Evolutionary conservation across 495 filamentous ascomycete species (phyloP).

Genomic region (Daldinia bambusicola): DNA sequence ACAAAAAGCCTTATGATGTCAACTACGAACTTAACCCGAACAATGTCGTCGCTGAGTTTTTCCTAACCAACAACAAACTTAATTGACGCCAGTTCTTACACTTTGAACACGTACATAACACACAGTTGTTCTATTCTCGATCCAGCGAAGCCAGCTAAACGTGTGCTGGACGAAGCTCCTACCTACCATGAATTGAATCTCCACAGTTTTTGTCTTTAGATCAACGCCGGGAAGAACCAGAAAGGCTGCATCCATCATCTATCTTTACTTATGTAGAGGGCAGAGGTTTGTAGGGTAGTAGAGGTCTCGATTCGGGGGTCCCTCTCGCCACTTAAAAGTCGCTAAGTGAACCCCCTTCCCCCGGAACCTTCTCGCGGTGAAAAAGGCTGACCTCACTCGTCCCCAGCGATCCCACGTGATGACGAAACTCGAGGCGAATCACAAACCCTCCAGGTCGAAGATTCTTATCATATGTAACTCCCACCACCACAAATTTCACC

Average conservation of each 20-base stretch:
- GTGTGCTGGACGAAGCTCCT: slow-evolving; percentile 30
- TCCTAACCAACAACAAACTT: background rate
- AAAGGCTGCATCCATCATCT: slow-evolving; percentile 28
- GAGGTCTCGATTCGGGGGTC: slow-evolving; percentile 13
- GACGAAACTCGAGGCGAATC: slow-evolving; percentile 40
- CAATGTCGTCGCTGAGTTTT: background rate
- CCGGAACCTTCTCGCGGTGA: slow-evolving; percentile 14
- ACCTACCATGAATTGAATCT: slow-evolving; percentile 16
- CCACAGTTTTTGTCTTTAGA: slow-evolving; percentile 26
- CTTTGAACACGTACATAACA: slow-evolving; percentile 6
- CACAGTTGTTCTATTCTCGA: background rate
- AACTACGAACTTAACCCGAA: slow-evolving; percentile 29
- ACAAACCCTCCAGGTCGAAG: slow-evolving; percentile 12
- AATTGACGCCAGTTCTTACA: background rate
- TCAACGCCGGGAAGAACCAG: slow-evolving; percentile 18
- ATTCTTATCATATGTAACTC: slow-evolving; percentile 14
- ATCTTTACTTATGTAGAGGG: background rate
- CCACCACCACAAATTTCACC: background rate
- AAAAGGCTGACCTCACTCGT: slow-evolving; percentile 35
- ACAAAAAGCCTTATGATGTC: slow-evolving; percentile 38
- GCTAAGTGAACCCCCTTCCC: slow-evolving; percentile 5
- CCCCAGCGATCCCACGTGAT: slow-evolving; percentile 41
- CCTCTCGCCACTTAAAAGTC: slow-evolving; percentile 22
- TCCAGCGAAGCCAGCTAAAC: background rate
- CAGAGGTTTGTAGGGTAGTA: slow-evolving; percentile 4